Evolutionary conservation across 805 yeast species (phyloP).

Genomic region (Teunomyces kruisii): DNA sequence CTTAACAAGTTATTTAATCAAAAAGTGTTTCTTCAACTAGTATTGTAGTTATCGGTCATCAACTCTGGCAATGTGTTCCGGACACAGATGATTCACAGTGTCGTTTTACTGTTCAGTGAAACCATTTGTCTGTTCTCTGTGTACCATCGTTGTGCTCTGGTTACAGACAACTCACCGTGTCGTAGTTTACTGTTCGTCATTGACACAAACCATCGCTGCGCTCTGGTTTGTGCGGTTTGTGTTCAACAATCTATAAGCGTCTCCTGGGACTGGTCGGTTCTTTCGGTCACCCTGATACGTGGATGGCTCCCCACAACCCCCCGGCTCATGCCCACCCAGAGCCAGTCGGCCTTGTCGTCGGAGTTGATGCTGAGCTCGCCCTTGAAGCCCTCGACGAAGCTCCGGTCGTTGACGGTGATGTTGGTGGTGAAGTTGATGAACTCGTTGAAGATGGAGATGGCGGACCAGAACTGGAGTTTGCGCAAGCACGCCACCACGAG

Average conservation of each 20-base stretch:
- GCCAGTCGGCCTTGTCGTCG: conserved; percentile 54
- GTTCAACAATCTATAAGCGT: not conserved
- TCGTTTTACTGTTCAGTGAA: too few species aligned
- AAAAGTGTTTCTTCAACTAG: too few species aligned
- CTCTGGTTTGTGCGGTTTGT: not conserved
- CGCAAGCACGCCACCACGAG: conserved; percentile 84
- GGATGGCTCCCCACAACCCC: conserved; percentile 62
- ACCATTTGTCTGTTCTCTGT: too few species aligned
- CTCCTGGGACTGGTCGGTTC: not conserved
- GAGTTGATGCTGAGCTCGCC: conserved; percentile 56
- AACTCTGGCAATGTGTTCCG: too few species aligned
- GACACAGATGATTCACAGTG: too few species aligned
- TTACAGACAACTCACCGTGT: too few species aligned
- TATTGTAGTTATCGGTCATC: too few species aligned
- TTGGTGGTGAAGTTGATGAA: conserved; percentile 74
- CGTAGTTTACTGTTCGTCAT: too few species aligned
- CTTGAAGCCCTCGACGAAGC: conserved; percentile 76
- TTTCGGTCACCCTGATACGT: conserved; percentile 34
- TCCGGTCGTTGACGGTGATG: conserved; percentile 78
- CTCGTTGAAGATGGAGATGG: conserved; percentile 84
- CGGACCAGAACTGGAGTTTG: conserved; percentile 82
- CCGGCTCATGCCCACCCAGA: conserved; percentile 63
- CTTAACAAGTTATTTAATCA: too few species aligned
- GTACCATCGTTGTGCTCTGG: too few species aligned
- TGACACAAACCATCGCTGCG: too few species aligned